Evolutionary conservation across 106 monocot genomes (phyloP), one percentile per base, ranked within the genome.

Genomic region (Apostasia shenzhenica): DNA sequence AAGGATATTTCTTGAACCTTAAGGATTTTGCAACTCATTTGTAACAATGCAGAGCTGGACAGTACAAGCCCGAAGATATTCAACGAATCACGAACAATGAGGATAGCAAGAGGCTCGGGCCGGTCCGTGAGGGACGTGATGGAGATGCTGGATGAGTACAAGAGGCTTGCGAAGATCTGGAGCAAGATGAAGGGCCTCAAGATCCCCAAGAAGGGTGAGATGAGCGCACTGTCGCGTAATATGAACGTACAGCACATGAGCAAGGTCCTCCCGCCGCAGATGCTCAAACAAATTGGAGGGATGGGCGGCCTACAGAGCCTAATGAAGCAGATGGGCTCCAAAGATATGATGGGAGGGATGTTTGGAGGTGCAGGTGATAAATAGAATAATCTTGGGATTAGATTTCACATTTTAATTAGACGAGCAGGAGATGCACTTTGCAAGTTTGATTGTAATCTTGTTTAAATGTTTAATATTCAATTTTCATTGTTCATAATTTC

Each of bases 171-270:
- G 10, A 99, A 93, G 69, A 80, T 88, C 42, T 93, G 99, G 88
- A 65, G 90, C 72, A 87, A 99, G 81, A 90, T 99, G 93, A 93
- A 99, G 75, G 99, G 99, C 8, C 80, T 93, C 61, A 99, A 99
- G 80, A 99, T 99, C 58, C 93, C 99, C 0, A 93, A 99, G 75
- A 99, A 99, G 77, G 99, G 99, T 0, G 83, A 90, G 11, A 99
- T 99, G 99, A 99, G 90, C 43, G 90, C 93, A 2, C 54, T 93
- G 11, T 99, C 99, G 0, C 78, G 90, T 9, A 90, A 85, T 66
- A 88, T 99, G 83, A 99, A 90, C 37, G 93, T 81, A 5, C 99
- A 90, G 57, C 99, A 99, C 57, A 90, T 93, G 99, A 83, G 92
- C 81, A 93, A 90, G 74, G 84, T 87, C 44, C 83, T 93, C 13